phyloP scores from a whole-genome alignment of 805 yeast species.

The Wickerhamomyces kurtzmanii region DNA sequence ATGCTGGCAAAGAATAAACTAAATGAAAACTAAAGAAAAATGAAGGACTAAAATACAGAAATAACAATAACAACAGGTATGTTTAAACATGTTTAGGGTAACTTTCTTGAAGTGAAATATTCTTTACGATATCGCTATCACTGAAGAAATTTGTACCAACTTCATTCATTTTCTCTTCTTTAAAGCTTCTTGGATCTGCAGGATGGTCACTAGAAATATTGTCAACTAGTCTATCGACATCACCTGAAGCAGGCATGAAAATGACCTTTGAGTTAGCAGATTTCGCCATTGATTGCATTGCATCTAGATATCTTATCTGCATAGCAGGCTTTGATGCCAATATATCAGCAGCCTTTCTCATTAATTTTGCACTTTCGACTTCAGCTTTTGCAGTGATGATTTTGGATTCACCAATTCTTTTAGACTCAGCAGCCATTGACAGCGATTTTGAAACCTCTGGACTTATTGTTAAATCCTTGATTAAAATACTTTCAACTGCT shows the following conservation, averaged over 20 bases:
- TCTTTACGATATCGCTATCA: too few relatives aligned
- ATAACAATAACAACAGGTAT: too few relatives aligned
- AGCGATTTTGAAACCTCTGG: conserved; percentile 46
- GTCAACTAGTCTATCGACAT: conserved; percentile 18
- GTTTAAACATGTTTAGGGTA: too few relatives aligned
- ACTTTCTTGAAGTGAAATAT: too few relatives aligned
- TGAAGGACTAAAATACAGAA: too few relatives aligned
- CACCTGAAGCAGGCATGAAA: conserved; percentile 52
- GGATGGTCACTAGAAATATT: too few relatives aligned
- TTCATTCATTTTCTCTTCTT: too few relatives aligned
- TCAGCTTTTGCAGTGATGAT: conserved; percentile 69
- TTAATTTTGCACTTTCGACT: conserved; percentile 64
- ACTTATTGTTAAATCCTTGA: conserved; percentile 54
- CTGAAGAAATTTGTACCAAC: too few relatives aligned
- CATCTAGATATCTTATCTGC: conserved; percentile 72
- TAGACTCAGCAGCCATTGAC: conserved; percentile 69
- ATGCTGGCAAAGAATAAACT: too few relatives aligned
- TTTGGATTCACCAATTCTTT: conserved; percentile 68
- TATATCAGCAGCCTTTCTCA: conserved; percentile 74
- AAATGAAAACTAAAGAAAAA: too few relatives aligned
- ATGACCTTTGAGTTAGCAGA: conserved; percentile 56
- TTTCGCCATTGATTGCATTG: conserved; percentile 68
- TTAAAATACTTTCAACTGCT: conserved; percentile 52
- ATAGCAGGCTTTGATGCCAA: conserved; percentile 66
- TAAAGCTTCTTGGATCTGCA: too few relatives aligned